Percentiles rank a stretch among this genome's conserved stretches.
phyloP scores from a whole-genome alignment of 306 rosid species.

The Alnus glutinosa region DNA sequence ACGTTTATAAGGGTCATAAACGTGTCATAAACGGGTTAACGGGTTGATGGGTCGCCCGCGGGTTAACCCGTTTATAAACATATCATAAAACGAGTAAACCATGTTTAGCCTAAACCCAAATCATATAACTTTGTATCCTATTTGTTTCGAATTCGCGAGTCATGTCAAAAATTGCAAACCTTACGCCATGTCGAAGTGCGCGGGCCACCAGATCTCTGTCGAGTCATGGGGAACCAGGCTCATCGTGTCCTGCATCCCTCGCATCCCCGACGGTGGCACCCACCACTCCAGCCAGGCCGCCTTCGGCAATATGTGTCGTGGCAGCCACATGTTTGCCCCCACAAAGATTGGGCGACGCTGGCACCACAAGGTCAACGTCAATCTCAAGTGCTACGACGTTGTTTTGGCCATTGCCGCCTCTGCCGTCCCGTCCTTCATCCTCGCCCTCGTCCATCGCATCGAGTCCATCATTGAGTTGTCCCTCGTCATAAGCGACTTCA shows the following conservation, averaged over 20 bases:
- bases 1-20: too few species aligned
- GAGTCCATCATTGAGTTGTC: conserved; percentile 76
- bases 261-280: conserved; percentile 87
- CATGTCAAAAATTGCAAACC: conserved; percentile 25
- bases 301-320: conserved; percentile 92
- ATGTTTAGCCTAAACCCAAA: too few species aligned
- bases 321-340: conserved; percentile 89
- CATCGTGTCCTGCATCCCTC: conserved; percentile 87
- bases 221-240: conserved; percentile 95
- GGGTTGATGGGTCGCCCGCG: too few species aligned
- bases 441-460: conserved; percentile 71
- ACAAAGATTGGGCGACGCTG: conserved; percentile 95
- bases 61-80: too few species aligned
- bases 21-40: too few species aligned
- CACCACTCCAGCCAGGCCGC: conserved; percentile 90
- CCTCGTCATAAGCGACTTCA: conserved; percentile 64
- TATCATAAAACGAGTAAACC: too few species aligned
- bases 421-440: conserved; percentile 64
- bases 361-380: conserved; percentile 82
- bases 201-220: conserved; percentile 88
- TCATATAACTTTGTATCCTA: too few species aligned
- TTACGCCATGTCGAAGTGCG: conserved; percentile 67
- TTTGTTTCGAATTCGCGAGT: too few species aligned
- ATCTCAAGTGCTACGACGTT: conserved; percentile 74
- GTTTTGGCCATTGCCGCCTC: conserved; percentile 89